Conservation (phyloP, 2,329 filamentous ascomycete species). For the Corinectria fuckeliana region DNA sequence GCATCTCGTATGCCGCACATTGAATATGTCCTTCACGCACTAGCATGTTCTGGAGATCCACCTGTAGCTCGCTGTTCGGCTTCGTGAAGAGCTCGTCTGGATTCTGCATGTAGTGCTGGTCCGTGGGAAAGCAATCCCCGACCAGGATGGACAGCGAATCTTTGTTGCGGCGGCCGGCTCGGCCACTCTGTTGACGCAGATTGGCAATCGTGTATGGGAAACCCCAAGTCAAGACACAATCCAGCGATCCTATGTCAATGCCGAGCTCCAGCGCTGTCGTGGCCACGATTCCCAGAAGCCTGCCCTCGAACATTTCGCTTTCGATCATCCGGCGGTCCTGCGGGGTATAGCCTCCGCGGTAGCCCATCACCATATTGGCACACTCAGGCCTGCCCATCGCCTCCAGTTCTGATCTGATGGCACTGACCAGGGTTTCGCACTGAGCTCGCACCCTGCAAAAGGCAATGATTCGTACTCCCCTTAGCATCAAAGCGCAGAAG, state of each 20-base stretch:
- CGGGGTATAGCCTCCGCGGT: slow-evolving; percentile 92
- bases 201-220: slow-evolving; percentile 98
- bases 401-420: slow-evolving; percentile 79
- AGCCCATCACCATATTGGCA: slow-evolving; percentile 86
- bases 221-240: slow-evolving; percentile 91
- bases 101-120: slow-evolving; percentile 97
- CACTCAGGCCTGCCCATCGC: slow-evolving; percentile 77
- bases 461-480: slow-evolving; percentile 89
- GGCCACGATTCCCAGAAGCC: slow-evolving; percentile 89
- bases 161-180: slow-evolving; percentile 89
- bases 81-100: slow-evolving; percentile 92
- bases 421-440: slow-evolving; percentile 83
- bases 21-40: slow-evolving; percentile 94
- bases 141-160: slow-evolving; percentile 91
- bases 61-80: slow-evolving; percentile 86
- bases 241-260: slow-evolving; percentile 92
- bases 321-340: slow-evolving; percentile 90
- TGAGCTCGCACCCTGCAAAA: slow-evolving; percentile 89
- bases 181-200: slow-evolving; percentile 89
- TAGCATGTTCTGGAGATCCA: slow-evolving; percentile 91
- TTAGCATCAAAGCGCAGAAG: slow-evolving; percentile 86
- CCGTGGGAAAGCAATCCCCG: slow-evolving; percentile 86
- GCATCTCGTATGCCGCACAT: slow-evolving; percentile 95
- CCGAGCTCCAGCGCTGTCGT: slow-evolving; percentile 93
- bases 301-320: slow-evolving; percentile 95